These are phyloP conservation scores for Cystobasidium pallidum DNA, from an alignment of 1,284 basidiomycete species.

Conservation along the genomic window DNA sequence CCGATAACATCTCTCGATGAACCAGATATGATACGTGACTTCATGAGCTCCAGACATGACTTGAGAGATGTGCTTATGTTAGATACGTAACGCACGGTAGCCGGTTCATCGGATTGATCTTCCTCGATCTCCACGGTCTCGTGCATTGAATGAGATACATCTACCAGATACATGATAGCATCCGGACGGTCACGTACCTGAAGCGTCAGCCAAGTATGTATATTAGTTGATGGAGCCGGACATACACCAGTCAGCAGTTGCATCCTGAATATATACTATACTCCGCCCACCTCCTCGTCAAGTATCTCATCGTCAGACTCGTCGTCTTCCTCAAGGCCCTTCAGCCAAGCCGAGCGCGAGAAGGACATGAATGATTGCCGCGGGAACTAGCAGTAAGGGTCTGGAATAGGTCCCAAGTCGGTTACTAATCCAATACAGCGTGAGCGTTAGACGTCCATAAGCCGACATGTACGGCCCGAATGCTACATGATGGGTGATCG, in stretches of 20 bases:
- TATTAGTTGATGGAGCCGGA: background rate
- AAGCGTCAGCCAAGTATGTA: background rate
- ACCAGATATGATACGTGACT: conserved; percentile 49
- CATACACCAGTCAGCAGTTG: background rate
- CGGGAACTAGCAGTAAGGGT: background rate
- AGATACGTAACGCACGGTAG: conserved; percentile 28
- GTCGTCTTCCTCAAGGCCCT: conserved; percentile 31
- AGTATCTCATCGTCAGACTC: conserved; percentile 42
- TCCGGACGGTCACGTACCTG: conserved; percentile 72
- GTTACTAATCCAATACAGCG: no score
- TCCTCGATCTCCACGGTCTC: conserved; percentile 59
- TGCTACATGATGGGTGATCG: no score
- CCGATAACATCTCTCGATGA: conserved; percentile 60
- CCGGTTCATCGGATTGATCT: conserved; percentile 22
- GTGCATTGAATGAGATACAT: conserved; percentile 88
- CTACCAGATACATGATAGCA: conserved; percentile 88
- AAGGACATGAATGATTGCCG: conserved; percentile 29
- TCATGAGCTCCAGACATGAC: conserved; percentile 49
- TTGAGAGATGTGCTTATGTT: conserved; percentile 48
- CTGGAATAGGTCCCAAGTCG: background rate
- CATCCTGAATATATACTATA: background rate
- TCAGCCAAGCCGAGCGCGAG: conserved; percentile 36
- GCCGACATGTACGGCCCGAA: no score
- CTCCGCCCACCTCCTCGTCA: conserved; percentile 33
- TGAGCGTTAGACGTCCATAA: no score